These are phyloP conservation scores for Eutrema salsugineum DNA, from an alignment of 441 rosid genomes.

Conservation along the genomic window DNA sequence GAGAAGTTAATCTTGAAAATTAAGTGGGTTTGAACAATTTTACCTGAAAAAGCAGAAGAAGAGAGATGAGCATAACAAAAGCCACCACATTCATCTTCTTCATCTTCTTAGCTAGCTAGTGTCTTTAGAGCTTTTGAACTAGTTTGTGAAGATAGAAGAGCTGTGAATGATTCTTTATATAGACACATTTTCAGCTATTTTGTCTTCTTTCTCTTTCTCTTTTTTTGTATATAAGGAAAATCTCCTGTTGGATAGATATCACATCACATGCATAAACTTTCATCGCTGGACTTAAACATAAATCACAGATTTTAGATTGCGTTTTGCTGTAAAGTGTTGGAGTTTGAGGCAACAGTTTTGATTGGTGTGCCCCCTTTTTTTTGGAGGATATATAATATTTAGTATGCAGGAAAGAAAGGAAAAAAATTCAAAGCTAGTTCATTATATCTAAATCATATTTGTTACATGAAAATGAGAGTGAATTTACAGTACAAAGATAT, in stretches of 20 bases:
- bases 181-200: conserved; percentile 10
- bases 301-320: conserved; percentile 29
- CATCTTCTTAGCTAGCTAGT: neutral
- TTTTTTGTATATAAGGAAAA: neutral
- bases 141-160: neutral
- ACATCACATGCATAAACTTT: conserved; percentile 29
- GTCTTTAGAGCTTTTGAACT: neutral
- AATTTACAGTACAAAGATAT: neutral
- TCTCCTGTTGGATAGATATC: conserved; percentile 20
- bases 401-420: neutral
- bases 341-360: conserved; percentile 19
- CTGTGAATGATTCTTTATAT: conserved; percentile 22
- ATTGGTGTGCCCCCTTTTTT: neutral
- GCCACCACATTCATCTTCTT: conserved; percentile 17
- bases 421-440: conserved; percentile 17
- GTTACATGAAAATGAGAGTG: neutral
- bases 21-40: neutral
- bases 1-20: conserved; percentile 6
- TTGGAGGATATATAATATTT: neutral
- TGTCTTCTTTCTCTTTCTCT: neutral
- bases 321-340: conserved; percentile 35
- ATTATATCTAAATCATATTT: neutral
- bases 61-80: conserved; percentile 22
- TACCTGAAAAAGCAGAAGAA: conserved; percentile 24
- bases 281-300: conserved; percentile 23